Conservation (phyloP, 2,329 filamentous ascomycete genomes). For the Fusarium sp. region DNA sequence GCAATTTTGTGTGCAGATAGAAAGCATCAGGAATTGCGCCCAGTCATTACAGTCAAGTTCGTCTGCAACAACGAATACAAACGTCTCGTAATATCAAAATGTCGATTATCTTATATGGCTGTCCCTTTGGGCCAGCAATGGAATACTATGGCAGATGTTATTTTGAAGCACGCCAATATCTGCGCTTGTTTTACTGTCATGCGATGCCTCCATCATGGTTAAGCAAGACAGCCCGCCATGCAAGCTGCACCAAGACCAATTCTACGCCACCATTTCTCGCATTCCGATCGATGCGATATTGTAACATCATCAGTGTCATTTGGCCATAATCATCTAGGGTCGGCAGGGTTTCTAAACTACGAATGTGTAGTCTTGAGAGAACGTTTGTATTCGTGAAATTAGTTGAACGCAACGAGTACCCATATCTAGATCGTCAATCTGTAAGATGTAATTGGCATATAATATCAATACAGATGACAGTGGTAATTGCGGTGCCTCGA, state of each 20-base stretch:
- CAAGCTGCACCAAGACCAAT: conserved; percentile 42
- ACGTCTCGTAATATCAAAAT: neutral
- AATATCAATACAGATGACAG: neutral
- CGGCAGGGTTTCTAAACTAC: neutral
- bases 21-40: conserved; percentile 10
- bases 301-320: conserved; percentile 23
- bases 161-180: neutral
- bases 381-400: neutral
- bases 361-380: neutral
- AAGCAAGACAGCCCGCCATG: conserved; percentile 37
- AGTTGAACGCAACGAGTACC: neutral
- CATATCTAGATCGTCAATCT: neutral
- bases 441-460: neutral
- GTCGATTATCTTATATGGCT: neutral
- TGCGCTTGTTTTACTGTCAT: conserved; percentile 24
- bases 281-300: conserved; percentile 10
- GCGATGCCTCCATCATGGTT: conserved; percentile 27
- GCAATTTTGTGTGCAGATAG: conserved; percentile 5
- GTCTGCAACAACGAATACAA: neutral
- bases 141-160: neutral
- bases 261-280: conserved; percentile 41
- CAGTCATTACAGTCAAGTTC: conserved; percentile 20
- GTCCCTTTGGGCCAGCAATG: neutral
- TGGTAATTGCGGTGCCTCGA: neutral
- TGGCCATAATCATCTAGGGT: neutral